phyloP scores from a whole-genome alignment of 345 rosid genomes.

The Jatropha curcas region DNA sequence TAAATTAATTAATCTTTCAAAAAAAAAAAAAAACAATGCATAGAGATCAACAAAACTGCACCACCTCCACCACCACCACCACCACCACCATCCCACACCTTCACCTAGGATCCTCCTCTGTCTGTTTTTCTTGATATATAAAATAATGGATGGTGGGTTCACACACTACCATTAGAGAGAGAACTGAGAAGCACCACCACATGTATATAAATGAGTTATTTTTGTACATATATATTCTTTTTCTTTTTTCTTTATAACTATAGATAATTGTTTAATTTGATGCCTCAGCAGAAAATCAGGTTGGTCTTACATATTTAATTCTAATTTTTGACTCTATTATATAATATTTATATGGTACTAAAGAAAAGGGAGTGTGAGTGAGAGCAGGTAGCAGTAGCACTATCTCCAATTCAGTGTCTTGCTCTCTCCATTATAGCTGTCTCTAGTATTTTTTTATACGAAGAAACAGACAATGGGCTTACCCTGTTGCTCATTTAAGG shows the following conservation, averaged over 20 bases:
- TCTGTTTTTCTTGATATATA: slow-evolving; percentile 14
- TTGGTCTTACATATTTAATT: neutral
- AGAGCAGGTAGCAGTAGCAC: slow-evolving; percentile 8
- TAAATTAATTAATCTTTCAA: neutral
- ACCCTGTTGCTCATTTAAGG: slow-evolving; percentile 4
- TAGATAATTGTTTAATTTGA: slow-evolving; percentile 16
- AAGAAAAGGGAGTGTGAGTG: neutral
- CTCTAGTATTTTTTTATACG: neutral
- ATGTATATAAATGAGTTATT: slow-evolving; percentile 25
- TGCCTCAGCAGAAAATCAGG: slow-evolving; percentile 18
- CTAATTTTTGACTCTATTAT: slow-evolving; percentile 13
- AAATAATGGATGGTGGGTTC: slow-evolving; percentile 12
- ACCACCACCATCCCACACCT: slow-evolving; percentile 31
- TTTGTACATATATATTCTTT: slow-evolving; percentile 1
- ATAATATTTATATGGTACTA: too few species aligned
- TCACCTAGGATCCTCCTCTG: slow-evolving; percentile 40
- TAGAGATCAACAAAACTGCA: slow-evolving; percentile 71
- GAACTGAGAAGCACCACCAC: slow-evolving; percentile 16
- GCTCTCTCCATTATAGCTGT: too few species aligned
- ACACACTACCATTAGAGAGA: slow-evolving; percentile 27
- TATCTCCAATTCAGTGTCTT: slow-evolving; percentile 15
- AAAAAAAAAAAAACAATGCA: slow-evolving; percentile 39
- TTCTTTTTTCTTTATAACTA: neutral
- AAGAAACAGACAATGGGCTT: slow-evolving; percentile 19
- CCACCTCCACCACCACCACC: slow-evolving; percentile 40